Percentiles rank a stretch among this genome's conserved stretches.
Conservation (phyloP, 2,329 filamentous ascomycete genomes). For the Alternaria sp. region DNA sequence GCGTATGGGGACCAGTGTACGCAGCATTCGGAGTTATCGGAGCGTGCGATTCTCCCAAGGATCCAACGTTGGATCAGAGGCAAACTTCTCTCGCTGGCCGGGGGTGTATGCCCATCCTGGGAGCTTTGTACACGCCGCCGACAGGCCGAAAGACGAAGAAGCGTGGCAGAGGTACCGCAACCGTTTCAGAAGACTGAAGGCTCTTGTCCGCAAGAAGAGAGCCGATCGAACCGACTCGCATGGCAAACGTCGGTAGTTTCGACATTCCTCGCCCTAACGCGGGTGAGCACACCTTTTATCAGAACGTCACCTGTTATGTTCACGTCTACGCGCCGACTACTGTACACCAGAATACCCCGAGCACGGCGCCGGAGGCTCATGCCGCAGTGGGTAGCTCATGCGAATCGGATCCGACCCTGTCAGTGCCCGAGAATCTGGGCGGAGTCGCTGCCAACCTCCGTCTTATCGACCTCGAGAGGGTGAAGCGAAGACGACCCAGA, state of each 20-base stretch:
- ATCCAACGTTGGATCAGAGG: no score
- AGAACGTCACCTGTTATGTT: slow-evolving; percentile 16
- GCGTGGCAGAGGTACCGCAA: slow-evolving; percentile 29
- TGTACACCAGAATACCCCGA: background rate
- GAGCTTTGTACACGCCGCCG: slow-evolving; percentile 21
- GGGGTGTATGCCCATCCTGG: slow-evolving; percentile 35
- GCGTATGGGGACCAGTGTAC: background rate
- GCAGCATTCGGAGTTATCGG: slow-evolving; percentile 3
- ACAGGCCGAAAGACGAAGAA: slow-evolving; percentile 18
- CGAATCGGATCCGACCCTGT: background rate
- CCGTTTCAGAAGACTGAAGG: slow-evolving; percentile 17
- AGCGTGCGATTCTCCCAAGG: slow-evolving; percentile 13
- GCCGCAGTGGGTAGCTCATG: background rate
- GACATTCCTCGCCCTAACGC: slow-evolving; percentile 3
- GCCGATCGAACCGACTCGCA: background rate
- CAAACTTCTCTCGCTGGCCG: slow-evolving; percentile 27
- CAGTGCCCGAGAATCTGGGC: background rate
- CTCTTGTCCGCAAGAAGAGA: slow-evolving; percentile 1
- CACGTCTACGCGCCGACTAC: slow-evolving; percentile 19
- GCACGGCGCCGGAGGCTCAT: background rate
- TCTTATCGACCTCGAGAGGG: background rate
- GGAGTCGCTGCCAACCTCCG: background rate
- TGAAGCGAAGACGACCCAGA: background rate
- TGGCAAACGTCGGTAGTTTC: slow-evolving; percentile 13
- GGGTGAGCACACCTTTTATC: slow-evolving; percentile 1